Base-by-base conservation (phyloP, 805 yeast species). In the Maudiozyma serrabonitensis region DNA sequence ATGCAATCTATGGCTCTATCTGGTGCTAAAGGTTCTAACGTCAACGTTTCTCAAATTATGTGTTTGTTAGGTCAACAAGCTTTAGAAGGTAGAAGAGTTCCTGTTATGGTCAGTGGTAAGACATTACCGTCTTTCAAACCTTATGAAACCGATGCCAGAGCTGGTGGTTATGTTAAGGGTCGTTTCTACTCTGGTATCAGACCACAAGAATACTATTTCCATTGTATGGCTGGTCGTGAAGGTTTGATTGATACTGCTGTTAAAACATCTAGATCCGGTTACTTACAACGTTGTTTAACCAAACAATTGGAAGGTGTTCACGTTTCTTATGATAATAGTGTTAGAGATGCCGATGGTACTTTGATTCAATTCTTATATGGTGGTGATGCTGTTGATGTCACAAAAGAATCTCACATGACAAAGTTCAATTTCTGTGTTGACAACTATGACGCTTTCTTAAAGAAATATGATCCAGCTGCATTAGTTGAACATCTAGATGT, bases 161-260 rank as follows among this genome's bases (percentile, higher is more conserved):
- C 99, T 25, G 99, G 99, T 75, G 99, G 99, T 49, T 93, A 88
- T 67, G 87, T 93, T 65, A 87, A 91, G 68, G 91, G 95, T 54
- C 85, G 99, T 60, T 93, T 93, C 81, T 95, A 88, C 68, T 88
- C 97, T 40, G 99, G 99, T 69, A 86, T 93, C 58, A 81, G 87
- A 68, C 99, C 99, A 4, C 99, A 93, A 71, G 99, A 93, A 69
- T 93, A 95, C 71, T 93, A 90, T 67, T 93, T 95, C 93, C 99
- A 93, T 73, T 93, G 98, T 76, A 93, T 93, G 99, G 99, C 99
- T 49, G 99, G 99, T 72, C 85, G 99, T 75, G 99, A 93, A 76
- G 99, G 99, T 74, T 80, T 93, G 64, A 93, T 93, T 73, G 99
- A 93, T 77, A 93, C 99, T 52, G 99, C 99, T 46, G 99, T 93